Percentiles rank a stretch among this genome's conserved stretches.
Conservation (phyloP, 257 asterid genomes). For the Capsicum rhomboideum region DNA sequence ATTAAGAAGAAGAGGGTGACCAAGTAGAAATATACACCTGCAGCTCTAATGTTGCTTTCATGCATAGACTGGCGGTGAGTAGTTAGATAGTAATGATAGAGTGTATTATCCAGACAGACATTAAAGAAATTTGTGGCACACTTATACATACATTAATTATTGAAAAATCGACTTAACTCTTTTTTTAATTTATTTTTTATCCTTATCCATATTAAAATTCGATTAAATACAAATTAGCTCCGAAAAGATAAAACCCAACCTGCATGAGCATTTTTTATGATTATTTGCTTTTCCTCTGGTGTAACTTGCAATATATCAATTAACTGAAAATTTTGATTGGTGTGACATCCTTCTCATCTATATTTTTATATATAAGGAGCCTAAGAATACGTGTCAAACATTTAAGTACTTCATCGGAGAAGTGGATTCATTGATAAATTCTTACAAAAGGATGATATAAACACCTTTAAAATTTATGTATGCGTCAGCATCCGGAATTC, state of each 20-base stretch:
- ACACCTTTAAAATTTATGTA: no score
- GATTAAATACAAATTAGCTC: no score
- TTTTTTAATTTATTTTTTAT: no score
- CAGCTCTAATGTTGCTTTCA: not conserved
- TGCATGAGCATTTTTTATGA: not conserved
- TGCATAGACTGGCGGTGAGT: not conserved
- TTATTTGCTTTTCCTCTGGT: not conserved
- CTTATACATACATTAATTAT: not conserved
- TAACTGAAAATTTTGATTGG: not conserved
- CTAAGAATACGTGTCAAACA: not conserved
- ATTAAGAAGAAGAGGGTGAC: no score
- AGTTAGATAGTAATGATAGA: not conserved
- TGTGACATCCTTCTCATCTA: not conserved
- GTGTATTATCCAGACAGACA: not conserved
- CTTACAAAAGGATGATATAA: no score
- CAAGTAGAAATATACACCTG: not conserved
- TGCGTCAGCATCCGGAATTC: no score
- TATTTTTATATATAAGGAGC: not conserved
- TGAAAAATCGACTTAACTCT: not conserved
- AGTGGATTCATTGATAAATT: not conserved
- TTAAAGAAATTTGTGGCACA: not conserved
- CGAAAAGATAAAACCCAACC: not conserved
- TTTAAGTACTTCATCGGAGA: not conserved
- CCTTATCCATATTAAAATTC: no score
- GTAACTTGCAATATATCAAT: not conserved